A percentile compares a stretch with the other conserved stretches of the same genome.
Conservation (phyloP, 176 grass and related monocot species). For the Elymus sibiricus region DNA sequence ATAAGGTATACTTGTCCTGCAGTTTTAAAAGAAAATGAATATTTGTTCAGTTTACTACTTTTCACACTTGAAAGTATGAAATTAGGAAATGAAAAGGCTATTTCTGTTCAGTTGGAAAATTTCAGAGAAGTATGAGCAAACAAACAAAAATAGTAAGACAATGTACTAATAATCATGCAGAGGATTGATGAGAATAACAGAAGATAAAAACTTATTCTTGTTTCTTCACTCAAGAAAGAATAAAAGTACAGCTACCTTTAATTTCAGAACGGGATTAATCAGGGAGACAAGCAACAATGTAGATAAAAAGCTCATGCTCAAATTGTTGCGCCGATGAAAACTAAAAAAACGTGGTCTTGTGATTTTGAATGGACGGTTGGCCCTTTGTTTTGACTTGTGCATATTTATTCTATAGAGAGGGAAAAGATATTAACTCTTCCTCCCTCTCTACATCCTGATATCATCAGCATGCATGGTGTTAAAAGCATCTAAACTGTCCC, state of each 20-base stretch:
- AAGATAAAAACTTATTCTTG: background rate
- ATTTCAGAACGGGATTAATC: background rate
- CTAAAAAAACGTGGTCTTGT: conserved; percentile 39
- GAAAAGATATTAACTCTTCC: background rate
- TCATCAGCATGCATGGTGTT: no score
- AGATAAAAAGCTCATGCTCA: no score
- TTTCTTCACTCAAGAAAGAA: conserved; percentile 20
- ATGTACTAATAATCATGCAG: background rate
- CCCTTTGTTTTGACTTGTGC: conserved; percentile 10
- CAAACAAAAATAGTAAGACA: background rate
- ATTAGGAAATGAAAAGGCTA: no score
- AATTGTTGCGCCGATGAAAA: conserved; percentile 1
- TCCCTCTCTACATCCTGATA: conserved; percentile 2
- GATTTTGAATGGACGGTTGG: conserved; percentile 16
- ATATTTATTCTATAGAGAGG: background rate
- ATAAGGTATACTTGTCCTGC: background rate
- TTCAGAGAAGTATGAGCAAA: background rate
- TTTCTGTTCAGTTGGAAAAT: background rate
- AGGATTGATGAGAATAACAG: background rate
- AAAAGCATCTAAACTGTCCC: no score
- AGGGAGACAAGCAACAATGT: background rate
- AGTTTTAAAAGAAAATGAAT: background rate
- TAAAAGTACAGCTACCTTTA: conserved; percentile 8
- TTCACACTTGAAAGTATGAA: background rate
- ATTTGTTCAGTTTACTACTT: background rate